Evolutionary conservation across 306 rosid genomes (phyloP).

Genomic region (Mimosa bimucronata): DNA sequence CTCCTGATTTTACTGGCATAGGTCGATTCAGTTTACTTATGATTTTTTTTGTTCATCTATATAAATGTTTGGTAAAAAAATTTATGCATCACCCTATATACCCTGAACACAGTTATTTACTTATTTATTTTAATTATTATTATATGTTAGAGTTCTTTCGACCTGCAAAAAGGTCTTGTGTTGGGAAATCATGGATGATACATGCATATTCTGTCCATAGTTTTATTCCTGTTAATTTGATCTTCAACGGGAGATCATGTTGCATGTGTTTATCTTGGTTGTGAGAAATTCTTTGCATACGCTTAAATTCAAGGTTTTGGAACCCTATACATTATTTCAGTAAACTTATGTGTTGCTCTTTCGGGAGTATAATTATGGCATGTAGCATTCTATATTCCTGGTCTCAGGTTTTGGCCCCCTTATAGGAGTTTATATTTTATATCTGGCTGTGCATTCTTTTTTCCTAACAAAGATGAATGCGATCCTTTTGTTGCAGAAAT

Average conservation of each 20-base stretch:
- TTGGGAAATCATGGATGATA: slow-evolving; percentile 3
- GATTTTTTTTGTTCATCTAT: slow-evolving; percentile 10
- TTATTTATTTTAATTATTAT: slow-evolving; percentile 8
- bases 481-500: slow-evolving; percentile 67
- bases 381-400: slow-evolving; percentile 23
- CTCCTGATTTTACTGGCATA: slow-evolving; percentile 24
- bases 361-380: slow-evolving; percentile 30
- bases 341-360: slow-evolving; percentile 31
- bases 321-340: slow-evolving; percentile 27
- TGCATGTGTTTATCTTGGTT: not conserved
- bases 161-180: slow-evolving; percentile 15
- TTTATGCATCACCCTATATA: slow-evolving; percentile 10
- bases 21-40: slow-evolving; percentile 35
- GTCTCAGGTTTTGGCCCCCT: slow-evolving; percentile 19
- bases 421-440: slow-evolving; percentile 11
- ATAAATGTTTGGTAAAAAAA: not conserved
- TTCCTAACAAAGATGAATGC: slow-evolving; percentile 23
- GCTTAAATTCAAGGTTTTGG: slow-evolving; percentile 28
- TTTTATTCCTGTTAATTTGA: slow-evolving; percentile 5
- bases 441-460: slow-evolving; percentile 12
- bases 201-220: not conserved
- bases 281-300: slow-evolving; percentile 8
- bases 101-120: not conserved
- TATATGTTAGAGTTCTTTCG: not conserved
- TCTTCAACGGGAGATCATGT: not conserved